These are phyloP conservation scores for Cystofilobasidium ferigula DNA, from an alignment of 768 basidiomycete genomes.

Conservation along the genomic window DNA sequence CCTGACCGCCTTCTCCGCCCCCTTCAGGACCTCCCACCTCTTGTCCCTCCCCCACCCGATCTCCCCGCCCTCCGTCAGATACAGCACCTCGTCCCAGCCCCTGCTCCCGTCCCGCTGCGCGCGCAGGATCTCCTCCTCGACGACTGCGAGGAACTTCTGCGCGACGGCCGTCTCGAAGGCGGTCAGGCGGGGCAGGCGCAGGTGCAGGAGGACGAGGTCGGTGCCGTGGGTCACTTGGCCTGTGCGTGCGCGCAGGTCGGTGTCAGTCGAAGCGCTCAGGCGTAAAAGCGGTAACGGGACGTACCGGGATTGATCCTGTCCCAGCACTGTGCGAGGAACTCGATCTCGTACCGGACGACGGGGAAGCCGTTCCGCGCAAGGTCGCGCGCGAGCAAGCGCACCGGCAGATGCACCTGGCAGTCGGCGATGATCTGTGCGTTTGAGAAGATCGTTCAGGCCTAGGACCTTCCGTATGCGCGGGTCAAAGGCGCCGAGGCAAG, in stretches of 20 bases:
- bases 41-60: conserved; percentile 51
- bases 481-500: not conserved
- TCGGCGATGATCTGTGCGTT: conserved; percentile 30
- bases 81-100: conserved; percentile 43
- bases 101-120: conserved; percentile 33
- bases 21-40: conserved; percentile 41
- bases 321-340: conserved; percentile 18
- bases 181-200: conserved; percentile 47
- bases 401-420: conserved; percentile 51
- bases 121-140: conserved; percentile 43
- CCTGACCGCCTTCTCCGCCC: conserved; percentile 24
- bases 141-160: conserved; percentile 48
- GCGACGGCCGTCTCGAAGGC: conserved; percentile 46
- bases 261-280: not conserved
- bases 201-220: conserved; percentile 54
- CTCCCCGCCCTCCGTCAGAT: conserved; percentile 45
- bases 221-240: conserved; percentile 62
- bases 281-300: not conserved
- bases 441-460: not conserved
- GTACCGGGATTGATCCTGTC: not conserved
- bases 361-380: conserved; percentile 51
- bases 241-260: conserved; percentile 29
- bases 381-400: conserved; percentile 54
- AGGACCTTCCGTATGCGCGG: not conserved
- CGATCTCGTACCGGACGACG: conserved; percentile 49